Evolutionary conservation across 2,329 filamentous ascomycete genomes (phyloP), one percentile per base, ranked within the genome.

Genomic region (Aspergillus sp.): DNA sequence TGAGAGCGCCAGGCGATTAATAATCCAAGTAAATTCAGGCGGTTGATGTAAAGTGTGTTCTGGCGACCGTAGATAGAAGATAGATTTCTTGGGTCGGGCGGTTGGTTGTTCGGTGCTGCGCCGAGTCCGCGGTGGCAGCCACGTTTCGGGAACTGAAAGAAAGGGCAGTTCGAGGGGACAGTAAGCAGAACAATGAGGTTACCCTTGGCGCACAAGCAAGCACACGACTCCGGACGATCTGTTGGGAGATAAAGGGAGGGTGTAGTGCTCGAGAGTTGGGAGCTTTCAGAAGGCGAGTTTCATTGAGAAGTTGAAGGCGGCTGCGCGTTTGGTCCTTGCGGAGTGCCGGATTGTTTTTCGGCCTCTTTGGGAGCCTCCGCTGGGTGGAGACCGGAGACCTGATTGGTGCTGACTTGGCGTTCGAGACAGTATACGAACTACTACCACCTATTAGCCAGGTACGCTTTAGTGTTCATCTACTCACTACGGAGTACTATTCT

Each of bases 111-210:
- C 57, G 58, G 48, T 59, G 33, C 54, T 58, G 62, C 52, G 62
- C 58, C 63, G 53, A 64, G 59, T 66, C 61, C 61, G 61, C 56
- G 59, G 58, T 52, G 54, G 58, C 60, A 53, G 63, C 56, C 50
- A 50, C 49, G 25, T 21, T 23, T 51, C 39, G 45, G 44, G 53
- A 52, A 45, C 47, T 48, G 44, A 44, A 46, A 48, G 31, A 27
- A 48, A 45, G 19, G 27, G 46, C 17, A n/a, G 31, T n/a, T 23
- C 17, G 21, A 41, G 33, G 21, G 15, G 15, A 41, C 46, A 52
- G 17, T 19, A 35, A 39, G 41, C 55, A 44, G 40, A 40, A 48
- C 40, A 45, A 57, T 25, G 17, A 12, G 50, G 27, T 21, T 46
- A 23, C 46, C 44, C 52, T 48, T 41, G 40, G 35, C 37, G 6